Percentiles rank a stretch among this genome's conserved stretches.
Conservation (phyloP, 768 basidiomycete genomes). For the Tricholoma furcatifolium region DNA sequence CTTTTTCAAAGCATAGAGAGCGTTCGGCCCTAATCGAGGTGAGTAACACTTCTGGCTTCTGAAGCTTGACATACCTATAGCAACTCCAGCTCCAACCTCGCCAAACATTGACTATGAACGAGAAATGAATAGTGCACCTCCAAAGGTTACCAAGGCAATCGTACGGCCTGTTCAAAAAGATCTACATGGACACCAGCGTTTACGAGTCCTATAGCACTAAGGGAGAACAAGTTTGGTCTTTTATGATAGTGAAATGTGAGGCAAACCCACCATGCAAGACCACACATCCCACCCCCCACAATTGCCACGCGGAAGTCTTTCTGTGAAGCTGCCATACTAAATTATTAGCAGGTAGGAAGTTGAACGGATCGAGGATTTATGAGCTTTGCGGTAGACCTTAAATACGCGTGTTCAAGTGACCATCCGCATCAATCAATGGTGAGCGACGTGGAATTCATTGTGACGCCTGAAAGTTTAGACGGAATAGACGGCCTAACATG, state of each 20-base stretch:
- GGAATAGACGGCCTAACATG: too few species aligned
- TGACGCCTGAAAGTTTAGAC: too few species aligned
- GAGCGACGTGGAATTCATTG: too few species aligned
- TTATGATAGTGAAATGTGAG: background rate
- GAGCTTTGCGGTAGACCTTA: too few species aligned
- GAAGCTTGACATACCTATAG: constrained; percentile 34
- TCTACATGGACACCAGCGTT: too few species aligned
- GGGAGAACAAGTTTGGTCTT: background rate
- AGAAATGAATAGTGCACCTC: background rate
- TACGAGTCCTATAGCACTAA: too few species aligned
- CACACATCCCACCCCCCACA: constrained; percentile 56
- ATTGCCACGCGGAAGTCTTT: constrained; percentile 51
- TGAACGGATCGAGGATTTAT: too few species aligned
- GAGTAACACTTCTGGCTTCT: background rate
- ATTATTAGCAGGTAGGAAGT: background rate
- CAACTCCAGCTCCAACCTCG: too few species aligned
- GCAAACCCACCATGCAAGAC: constrained; percentile 38
- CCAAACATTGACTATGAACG: constrained; percentile 39
- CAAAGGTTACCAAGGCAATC: constrained; percentile 6
- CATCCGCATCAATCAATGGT: too few species aligned
- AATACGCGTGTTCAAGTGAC: too few species aligned
- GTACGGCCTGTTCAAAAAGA: too few species aligned
- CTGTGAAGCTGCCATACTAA: constrained; percentile 6
- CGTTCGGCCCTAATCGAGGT: constrained; percentile 43
- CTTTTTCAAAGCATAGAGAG: constrained; percentile 40